Conservation (phyloP, 164 flowering plant species). For the Cinnamomum micranthum region DNA sequence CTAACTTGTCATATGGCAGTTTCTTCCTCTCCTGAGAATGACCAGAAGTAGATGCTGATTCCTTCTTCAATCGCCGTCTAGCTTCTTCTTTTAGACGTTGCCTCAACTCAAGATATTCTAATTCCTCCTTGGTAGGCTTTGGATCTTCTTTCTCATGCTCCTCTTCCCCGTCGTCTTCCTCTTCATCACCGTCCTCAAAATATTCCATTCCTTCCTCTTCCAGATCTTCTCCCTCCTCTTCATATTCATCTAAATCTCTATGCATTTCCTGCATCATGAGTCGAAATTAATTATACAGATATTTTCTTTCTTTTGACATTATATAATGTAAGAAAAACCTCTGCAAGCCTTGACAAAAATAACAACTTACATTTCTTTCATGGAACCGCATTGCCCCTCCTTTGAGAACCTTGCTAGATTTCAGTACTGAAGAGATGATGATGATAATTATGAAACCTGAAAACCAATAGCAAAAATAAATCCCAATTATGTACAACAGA, state of each 20-base stretch:
- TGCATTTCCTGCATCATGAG: slow-evolving; percentile 20
- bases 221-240: slow-evolving; percentile 29
- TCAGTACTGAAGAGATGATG: no score
- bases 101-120: slow-evolving; percentile 67
- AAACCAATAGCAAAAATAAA: no score
- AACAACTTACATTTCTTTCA: slow-evolving; percentile 34
- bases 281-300: neutral
- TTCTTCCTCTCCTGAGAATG: slow-evolving; percentile 36
- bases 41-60: slow-evolving; percentile 29
- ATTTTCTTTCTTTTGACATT: neutral
- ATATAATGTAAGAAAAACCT: no score
- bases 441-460: no score
- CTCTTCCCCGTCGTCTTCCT: slow-evolving; percentile 35
- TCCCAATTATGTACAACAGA: no score
- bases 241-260: slow-evolving; percentile 58
- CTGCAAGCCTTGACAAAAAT: neutral
- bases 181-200: slow-evolving; percentile 17
- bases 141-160: slow-evolving; percentile 47
- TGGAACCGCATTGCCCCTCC: slow-evolving; percentile 36
- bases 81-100: slow-evolving; percentile 57
- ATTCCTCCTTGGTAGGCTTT: slow-evolving; percentile 53
- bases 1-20: slow-evolving; percentile 62
- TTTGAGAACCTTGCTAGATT: no score
- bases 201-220: slow-evolving; percentile 17
- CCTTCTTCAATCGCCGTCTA: slow-evolving; percentile 54